These are phyloP conservation scores for Cinchona pubescens DNA, from an alignment of 257 asterid genomes.

Conservation along the genomic window DNA sequence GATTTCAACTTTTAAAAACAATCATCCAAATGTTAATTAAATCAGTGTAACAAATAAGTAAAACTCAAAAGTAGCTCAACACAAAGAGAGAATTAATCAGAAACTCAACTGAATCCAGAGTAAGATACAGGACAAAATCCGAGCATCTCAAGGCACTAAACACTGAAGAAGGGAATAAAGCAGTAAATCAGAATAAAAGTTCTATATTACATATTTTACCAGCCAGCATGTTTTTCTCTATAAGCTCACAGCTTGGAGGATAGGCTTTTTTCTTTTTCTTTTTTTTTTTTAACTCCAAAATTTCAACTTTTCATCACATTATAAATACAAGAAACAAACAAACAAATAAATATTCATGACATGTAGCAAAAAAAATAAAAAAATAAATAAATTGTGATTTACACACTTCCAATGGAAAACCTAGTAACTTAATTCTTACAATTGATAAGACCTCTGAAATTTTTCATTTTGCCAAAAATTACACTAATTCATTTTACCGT, in stretches of 20 bases:
- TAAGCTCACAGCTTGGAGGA: not conserved
- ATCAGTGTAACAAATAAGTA: not conserved
- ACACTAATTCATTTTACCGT: not conserved
- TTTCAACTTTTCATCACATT: not conserved
- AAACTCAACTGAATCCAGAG: not conserved
- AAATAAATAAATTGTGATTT: no score
- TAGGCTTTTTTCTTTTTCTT: not conserved
- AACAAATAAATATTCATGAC: not conserved
- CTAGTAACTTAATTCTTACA: not conserved
- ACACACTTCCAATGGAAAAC: not conserved
- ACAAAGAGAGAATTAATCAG: not conserved
- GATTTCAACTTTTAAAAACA: not conserved
- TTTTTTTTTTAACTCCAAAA: not conserved
- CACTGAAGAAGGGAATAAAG: not conserved
- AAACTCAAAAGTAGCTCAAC: not conserved
- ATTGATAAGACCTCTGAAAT: not conserved
- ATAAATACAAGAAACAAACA: not conserved
- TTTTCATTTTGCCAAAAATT: not conserved
- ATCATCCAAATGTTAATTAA: not conserved
- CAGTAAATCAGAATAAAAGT: not conserved
- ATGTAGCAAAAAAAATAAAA: no score
- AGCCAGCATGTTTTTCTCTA: not conserved
- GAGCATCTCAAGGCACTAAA: not conserved
- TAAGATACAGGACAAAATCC: not conserved
- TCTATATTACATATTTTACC: not conserved